Base-by-base conservation (phyloP, 208 protist species). In the Entamoeba invadens region DNA sequence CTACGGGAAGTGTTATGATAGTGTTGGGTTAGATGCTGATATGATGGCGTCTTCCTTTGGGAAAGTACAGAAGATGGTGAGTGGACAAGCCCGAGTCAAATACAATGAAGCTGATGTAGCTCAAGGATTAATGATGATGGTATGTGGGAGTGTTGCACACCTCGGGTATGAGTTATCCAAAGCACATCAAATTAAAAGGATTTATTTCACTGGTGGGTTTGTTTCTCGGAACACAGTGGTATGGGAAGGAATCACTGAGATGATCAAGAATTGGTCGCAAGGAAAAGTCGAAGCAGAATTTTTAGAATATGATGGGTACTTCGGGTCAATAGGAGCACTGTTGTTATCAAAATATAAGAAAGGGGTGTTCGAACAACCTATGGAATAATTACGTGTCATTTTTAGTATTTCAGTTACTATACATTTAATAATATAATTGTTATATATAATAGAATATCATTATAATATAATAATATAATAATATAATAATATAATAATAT, bases 1-100 rank as follows among this genome's bases (percentile, higher is more conserved):
- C 21, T 95, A 95, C 18, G 94, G 94, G 12, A 50, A 18, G n/a
- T 35, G 16, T n/a, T 94, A 94, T 87, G 93, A 93, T 21, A 45
- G 35, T 21, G n/a, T 94, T 44, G 57, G 57, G 25, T 25, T 95
- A 6, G 12, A 18, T 38, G 44, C 45, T 42, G 92, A 93, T 46
- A 8, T 94, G 45, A 44, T 68, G 21, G 94, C 94, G n/a, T 42
- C 93, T 35, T 94, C 18, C 42, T 94, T 94, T 94, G 93, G 93
- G 35, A 68, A 68, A 68, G 25, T 68, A 31, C 50, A 68, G 25
- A 46, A 51, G n/a, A 4, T 31, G 10, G 38, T 35, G 42, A 18
- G 46, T 51, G 18, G 35, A 45, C 16, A 92, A 46, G 44, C 50
- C 14, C 14, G 25, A 68, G 25, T 31, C 1, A 12, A 92, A 14